Evolutionary conservation across 305 asterid genomes (phyloP), one percentile per base, ranked within the genome.

Genomic region (Fraxinus paxiana): DNA sequence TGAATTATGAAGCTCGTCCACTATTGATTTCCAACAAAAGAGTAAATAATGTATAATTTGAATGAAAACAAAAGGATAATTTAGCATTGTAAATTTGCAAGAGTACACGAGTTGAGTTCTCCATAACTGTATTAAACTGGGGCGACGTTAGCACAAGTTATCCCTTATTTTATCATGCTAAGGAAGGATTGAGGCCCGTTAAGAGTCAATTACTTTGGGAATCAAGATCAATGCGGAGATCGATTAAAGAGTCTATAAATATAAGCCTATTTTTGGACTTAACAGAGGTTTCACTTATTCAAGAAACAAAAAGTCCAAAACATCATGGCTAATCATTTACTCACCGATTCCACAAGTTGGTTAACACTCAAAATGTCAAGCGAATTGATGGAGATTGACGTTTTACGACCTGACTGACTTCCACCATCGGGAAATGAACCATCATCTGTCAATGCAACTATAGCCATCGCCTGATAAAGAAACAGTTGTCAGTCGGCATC

Each of bases 321-420:
- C 34, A 1, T 33, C 75, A 30, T 28, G 38, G 76, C 15, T 48
- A 78, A 34, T 6, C 26, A 77, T 69, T 78, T 74, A 81, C 91
- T 85, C 54, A 87, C 92, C 69, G 92, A 88, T 70, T 88, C 92
- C 84, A 88, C 79, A 80, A 88, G 92, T 84, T 88, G 92, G 86
- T 85, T 88, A 63, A 88, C 92, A 77, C 88, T 83, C 65, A 88
- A 74, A 82, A 88, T 80, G 75, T 87, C 89, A 61, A 87, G 83
- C 76, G 92, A 85, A 71, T 79, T 88, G 88, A 82, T 77, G 63
- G 90, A 85, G 24, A 87, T 75, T 73, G 90, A 88, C 18, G 87
- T 82, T 84, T 87, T 87, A 28, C 92, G 89, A 69, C 86, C 92
- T 75, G 92, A 88, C 77, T 85, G 89, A 82, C 87, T 87, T 73